phyloP scores from a whole-genome alignment of 148 eudicot species.

The Polygonum maritimum region DNA sequence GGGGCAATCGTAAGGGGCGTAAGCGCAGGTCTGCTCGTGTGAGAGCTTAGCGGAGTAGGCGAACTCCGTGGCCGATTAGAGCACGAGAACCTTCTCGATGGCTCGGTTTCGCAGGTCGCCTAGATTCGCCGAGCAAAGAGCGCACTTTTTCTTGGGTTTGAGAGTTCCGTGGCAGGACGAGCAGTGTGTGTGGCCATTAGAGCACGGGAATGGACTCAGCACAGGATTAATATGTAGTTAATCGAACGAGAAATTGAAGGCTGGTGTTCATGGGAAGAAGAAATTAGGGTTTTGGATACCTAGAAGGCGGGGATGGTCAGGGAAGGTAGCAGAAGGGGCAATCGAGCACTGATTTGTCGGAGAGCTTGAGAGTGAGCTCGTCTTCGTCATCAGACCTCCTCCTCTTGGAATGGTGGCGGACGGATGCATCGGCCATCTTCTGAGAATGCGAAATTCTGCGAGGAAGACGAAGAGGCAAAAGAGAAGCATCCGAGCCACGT shows the following conservation, averaged over 20 bases:
- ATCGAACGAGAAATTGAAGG: neutral
- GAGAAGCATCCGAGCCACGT: no score
- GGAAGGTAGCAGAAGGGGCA: slow-evolving; percentile 5
- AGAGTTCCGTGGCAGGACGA: neutral
- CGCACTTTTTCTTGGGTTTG: neutral
- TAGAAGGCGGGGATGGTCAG: slow-evolving; percentile 1
- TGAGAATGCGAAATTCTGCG: no score
- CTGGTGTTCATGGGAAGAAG: no score
- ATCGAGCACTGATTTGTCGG: neutral
- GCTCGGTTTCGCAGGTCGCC: neutral
- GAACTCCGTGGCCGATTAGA: neutral
- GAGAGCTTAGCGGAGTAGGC: neutral
- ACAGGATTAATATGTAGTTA: no score
- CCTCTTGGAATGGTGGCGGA: neutral
- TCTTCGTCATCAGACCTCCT: neutral
- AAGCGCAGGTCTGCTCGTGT: neutral
- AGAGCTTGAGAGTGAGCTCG: neutral
- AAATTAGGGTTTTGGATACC: neutral
- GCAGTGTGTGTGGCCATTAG: neutral
- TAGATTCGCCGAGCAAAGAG: neutral
- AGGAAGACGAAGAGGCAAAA: no score
- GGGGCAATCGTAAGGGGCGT: neutral
- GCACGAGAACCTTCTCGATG: slow-evolving; percentile 2
- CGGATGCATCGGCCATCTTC: no score
- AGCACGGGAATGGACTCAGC: neutral